These are phyloP conservation scores for Penicillium steckii DNA, from an alignment of 495 filamentous ascomycete genomes.

Conservation along the genomic window DNA sequence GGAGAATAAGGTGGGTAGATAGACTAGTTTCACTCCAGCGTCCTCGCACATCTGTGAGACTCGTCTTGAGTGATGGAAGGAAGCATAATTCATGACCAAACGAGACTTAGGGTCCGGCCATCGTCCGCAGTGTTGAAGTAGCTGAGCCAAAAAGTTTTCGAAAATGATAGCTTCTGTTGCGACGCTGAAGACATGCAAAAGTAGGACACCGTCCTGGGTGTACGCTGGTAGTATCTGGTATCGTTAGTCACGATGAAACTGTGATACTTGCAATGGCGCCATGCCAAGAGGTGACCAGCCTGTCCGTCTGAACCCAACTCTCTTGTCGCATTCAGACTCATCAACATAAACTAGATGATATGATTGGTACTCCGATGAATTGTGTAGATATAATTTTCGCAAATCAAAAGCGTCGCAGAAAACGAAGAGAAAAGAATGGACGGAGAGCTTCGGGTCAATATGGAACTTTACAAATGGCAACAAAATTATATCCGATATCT, in stretches of 20 bases:
- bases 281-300: not conserved
- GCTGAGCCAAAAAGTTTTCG: conserved; percentile 39
- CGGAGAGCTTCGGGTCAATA: too few relatives aligned
- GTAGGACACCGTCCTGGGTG: too few relatives aligned
- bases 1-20: conserved; percentile 17
- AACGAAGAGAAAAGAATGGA: too few relatives aligned
- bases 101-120: conserved; percentile 43
- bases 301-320: not conserved
- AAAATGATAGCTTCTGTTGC: conserved; percentile 27
- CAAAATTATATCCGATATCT: too few relatives aligned
- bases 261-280: conserved; percentile 22
- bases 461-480: too few relatives aligned
- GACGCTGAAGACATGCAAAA: too few relatives aligned
- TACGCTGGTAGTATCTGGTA: too few relatives aligned
- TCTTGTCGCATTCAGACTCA: not conserved
- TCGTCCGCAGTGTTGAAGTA: conserved; percentile 29
- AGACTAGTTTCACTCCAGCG: conserved; percentile 30
- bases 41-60: not conserved
- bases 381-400: not conserved
- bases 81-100: conserved; percentile 17
- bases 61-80: not conserved
- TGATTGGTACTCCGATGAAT: not conserved
- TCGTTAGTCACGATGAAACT: conserved; percentile 26
- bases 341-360: not conserved
- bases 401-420: too few relatives aligned